These are phyloP conservation scores for Houttuynia cordata DNA, from an alignment of 164 flowering plant species.

Conservation along the genomic window DNA sequence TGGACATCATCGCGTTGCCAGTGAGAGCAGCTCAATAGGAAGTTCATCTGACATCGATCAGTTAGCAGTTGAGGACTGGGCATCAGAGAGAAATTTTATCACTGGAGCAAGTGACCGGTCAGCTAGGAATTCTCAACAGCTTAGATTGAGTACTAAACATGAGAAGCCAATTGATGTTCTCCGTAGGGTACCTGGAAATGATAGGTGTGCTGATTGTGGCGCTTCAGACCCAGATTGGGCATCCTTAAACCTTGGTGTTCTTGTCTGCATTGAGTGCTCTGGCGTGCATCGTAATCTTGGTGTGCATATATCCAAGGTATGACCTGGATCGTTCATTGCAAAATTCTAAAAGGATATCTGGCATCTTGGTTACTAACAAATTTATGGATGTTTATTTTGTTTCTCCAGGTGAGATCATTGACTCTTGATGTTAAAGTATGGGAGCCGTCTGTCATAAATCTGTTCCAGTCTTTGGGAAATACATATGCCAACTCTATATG, in stretches of 20 bases:
- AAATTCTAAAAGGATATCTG: not conserved
- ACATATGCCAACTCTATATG: conserved; percentile 66
- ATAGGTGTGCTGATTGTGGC: conserved; percentile 97
- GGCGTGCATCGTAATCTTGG: conserved; percentile 99
- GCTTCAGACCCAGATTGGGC: conserved; percentile 99
- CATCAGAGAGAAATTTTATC: conserved; percentile 34
- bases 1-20: conserved; percentile 16
- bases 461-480: conserved; percentile 86
- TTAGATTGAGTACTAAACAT: conserved; percentile 32
- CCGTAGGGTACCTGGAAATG: conserved; percentile 74
- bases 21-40: conserved; percentile 70
- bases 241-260: conserved; percentile 91
- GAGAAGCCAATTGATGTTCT: conserved; percentile 79
- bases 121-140: conserved; percentile 39
- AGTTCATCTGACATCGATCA: conserved; percentile 66
- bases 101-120: conserved; percentile 41
- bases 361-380: not conserved
- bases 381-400: not conserved
- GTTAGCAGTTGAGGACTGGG: conserved; percentile 35
- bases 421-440: conserved; percentile 90
- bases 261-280: conserved; percentile 96
- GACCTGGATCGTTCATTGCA: not conserved
- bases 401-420: conserved; percentile 72
- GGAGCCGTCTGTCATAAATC: conserved; percentile 77
- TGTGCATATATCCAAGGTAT: conserved; percentile 82